Conservation (phyloP, 108 stramenopile genomes). For the Nitzschia palea region DNA sequence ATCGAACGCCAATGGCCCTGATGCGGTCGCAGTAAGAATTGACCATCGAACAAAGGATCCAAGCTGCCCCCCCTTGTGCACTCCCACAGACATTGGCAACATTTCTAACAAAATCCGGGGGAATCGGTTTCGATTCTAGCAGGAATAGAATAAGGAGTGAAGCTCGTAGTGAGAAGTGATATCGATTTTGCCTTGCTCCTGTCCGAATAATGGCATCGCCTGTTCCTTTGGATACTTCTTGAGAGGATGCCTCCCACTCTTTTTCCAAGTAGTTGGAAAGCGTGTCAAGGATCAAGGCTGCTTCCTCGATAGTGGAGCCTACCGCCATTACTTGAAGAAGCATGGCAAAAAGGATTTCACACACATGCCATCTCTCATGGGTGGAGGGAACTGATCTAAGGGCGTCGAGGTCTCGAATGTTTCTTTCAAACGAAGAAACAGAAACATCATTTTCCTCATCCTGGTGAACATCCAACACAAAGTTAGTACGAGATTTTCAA, state of each 20-base stretch:
- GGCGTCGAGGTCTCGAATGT: background rate
- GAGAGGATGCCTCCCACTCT: conserved; percentile 47
- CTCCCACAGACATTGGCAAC: conserved; percentile 52
- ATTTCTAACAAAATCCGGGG: conserved; percentile 40
- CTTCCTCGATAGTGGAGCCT: conserved; percentile 32
- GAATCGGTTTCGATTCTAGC: conserved; percentile 35
- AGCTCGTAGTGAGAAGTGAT: conserved; percentile 21
- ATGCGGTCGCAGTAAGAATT: conserved; percentile 69
- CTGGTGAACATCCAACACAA: too few species aligned
- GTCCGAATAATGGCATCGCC: background rate
- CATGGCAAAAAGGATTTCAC: conserved; percentile 60
- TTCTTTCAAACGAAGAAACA: background rate
- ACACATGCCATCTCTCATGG: conserved; percentile 38
- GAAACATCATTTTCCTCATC: too few species aligned
- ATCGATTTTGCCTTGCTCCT: background rate
- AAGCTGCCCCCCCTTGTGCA: conserved; percentile 51
- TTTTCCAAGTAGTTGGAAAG: conserved; percentile 53
- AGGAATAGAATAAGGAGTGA: conserved; percentile 36
- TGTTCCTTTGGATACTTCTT: background rate
- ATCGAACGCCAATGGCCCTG: conserved; percentile 65
- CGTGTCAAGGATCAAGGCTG: conserved; percentile 51
- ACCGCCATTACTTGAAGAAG: conserved; percentile 44
- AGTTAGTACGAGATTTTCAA: too few species aligned
- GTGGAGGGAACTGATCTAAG: background rate
- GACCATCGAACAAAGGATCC: conserved; percentile 74